Evolutionary conservation across 805 yeast species (phyloP), one percentile per base, ranked within the genome.

Genomic region (Dipodascopsis tothii): DNA sequence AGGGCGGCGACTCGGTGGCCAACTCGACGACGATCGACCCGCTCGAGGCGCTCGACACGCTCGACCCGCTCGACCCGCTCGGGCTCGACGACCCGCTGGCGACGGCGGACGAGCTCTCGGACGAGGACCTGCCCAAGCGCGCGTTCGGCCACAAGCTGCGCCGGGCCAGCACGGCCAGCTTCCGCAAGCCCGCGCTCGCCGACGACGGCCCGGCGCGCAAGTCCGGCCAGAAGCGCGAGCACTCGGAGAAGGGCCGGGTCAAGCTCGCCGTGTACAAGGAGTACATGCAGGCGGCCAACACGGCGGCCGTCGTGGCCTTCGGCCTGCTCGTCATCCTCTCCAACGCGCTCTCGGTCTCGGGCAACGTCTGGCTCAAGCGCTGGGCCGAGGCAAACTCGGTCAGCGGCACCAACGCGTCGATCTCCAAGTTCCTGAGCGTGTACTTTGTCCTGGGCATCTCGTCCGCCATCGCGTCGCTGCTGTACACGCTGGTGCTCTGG

Each of bases 351-450:
- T 47, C 51, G 9, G 58, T 54, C n/a, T 41, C 53, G 6, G 79
- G 87, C 23, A 87, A 81, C 60, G 74, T 88, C 40, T 92, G 98
- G 98, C 74, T 92, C 56, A 90, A 92, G 62, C 84, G 85, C 61
- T 92, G 98, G 98, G 84, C 96, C 9, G 98, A 92, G 59, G 75
- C 81, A 16, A 90, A 90, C 59, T 73, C 88, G 2, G 65, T 62
- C 37, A 59, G 64, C 25, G 90, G 88, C 17, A 65, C 64, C 42
- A 88, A 90, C 61, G 94, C 95, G 1, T 62, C 79, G 46, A 77
- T 82, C 11, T 66, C 66, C 40, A 75, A 64, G 55, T 92, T 86
- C 56, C 68, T 92, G 53, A 80, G 81, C n/a, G 68, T 84, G 41
- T 92, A 90, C 60, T 75, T 83, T 48, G 67, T 71, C 4, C 68